Conservation (phyloP, 257 asterid genomes). For the Solanum rostratum region DNA sequence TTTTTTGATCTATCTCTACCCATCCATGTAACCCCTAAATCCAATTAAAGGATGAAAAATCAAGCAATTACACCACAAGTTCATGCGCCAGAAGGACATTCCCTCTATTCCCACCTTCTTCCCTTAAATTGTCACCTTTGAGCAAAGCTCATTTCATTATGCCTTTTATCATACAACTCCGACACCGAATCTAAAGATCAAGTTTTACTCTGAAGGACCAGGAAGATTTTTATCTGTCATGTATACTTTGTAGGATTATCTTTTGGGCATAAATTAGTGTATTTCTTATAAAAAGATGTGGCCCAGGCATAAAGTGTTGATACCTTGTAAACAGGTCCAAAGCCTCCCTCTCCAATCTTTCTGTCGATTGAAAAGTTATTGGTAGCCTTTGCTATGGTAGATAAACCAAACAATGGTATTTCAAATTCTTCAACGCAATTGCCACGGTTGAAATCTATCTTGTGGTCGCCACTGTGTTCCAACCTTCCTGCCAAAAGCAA, state of each 20-base stretch:
- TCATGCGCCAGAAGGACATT: not conserved
- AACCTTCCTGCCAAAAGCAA: not conserved
- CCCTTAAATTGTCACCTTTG: not conserved
- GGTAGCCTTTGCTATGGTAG: conserved; percentile 20
- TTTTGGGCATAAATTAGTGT: not conserved
- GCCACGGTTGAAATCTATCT: not conserved
- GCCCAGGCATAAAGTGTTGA: not conserved
- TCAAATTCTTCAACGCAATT: conserved; percentile 15
- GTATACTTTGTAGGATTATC: not conserved
- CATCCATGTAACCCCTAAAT: too few relatives aligned
- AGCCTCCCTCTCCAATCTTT: conserved; percentile 51
- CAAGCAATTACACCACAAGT: not conserved
- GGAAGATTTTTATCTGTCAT: not conserved
- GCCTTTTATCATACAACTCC: not conserved
- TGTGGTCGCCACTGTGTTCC: not conserved
- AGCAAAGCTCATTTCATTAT: not conserved
- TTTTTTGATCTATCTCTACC: too few relatives aligned
- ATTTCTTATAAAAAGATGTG: not conserved
- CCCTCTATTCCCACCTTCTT: not conserved
- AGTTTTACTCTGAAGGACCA: not conserved
- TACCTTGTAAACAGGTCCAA: conserved; percentile 53
- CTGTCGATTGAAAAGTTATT: conserved; percentile 21
- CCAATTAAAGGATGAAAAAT: too few relatives aligned
- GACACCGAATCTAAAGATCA: not conserved
- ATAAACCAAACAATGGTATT: conserved; percentile 24